Conservation (phyloP, 164 flowering plant genomes). For the Magnolia sinica region DNA sequence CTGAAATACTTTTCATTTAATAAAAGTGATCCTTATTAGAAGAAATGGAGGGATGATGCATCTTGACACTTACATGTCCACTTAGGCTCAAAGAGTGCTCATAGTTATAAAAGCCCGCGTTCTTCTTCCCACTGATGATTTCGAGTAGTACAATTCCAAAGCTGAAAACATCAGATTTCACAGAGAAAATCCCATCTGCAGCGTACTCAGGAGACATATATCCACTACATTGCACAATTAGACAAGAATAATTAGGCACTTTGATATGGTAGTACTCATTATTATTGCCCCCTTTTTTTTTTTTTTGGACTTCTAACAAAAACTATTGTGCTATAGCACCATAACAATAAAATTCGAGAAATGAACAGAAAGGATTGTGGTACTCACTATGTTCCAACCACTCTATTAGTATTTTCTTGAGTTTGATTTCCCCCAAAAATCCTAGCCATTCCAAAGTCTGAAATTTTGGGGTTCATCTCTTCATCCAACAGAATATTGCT, state of each 20-base stretch:
- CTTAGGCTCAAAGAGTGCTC: neutral
- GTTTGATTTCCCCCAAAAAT: constrained; percentile 3
- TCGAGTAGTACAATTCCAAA: constrained; percentile 2
- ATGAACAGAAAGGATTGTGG: neutral
- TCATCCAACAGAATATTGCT: constrained; percentile 34
- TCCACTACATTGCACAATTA: constrained; percentile 1
- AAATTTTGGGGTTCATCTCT: constrained; percentile 4
- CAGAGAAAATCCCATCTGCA: neutral
- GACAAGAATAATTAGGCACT: neutral
- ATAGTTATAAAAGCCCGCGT: neutral
- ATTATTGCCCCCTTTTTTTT: neutral
- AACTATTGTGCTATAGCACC: neutral
- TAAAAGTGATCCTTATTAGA: neutral
- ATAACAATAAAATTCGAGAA: neutral
- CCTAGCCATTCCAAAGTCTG: constrained; percentile 4
- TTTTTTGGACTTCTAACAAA: neutral
- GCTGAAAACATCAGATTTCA: constrained; percentile 3
- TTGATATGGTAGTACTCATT: neutral
- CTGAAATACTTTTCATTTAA: neutral
- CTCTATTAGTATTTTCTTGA: neutral
- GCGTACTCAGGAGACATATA: constrained; percentile 6
- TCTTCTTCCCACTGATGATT: constrained; percentile 4
- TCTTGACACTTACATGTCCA: constrained; percentile 13
- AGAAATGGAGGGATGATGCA: neutral
- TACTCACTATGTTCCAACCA: constrained; percentile 6